These are phyloP conservation scores for Colletotrichum somersetense DNA, from an alignment of 2,329 filamentous ascomycete species.

Conservation along the genomic window DNA sequence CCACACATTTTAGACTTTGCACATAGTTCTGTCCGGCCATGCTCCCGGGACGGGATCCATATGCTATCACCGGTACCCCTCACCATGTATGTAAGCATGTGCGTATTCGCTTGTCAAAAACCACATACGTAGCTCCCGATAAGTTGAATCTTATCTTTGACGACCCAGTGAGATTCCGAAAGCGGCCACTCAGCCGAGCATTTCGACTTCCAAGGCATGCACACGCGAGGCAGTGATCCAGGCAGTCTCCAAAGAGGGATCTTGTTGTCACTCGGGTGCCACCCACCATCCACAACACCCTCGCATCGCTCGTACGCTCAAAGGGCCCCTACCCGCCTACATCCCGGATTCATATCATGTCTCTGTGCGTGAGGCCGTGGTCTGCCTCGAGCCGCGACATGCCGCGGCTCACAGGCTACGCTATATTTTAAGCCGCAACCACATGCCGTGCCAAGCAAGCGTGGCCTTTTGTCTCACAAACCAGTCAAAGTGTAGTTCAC, in stretches of 20 bases:
- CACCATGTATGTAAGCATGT: not conserved
- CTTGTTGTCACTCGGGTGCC: too few species aligned
- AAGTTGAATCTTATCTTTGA: too few species aligned
- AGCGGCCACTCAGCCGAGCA: slow-evolving; percentile 10
- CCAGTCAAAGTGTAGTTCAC: slow-evolving; percentile 25
- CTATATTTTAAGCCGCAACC: slow-evolving; percentile 11
- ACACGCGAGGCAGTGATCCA: not conserved
- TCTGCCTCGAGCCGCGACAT: slow-evolving; percentile 22
- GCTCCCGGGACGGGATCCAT: not conserved
- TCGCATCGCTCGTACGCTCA: slow-evolving; percentile 25
- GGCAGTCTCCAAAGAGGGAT: not conserved
- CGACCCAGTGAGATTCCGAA: not conserved
- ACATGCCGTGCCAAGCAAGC: slow-evolving; percentile 27
- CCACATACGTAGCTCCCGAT: not conserved
- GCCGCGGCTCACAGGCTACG: not conserved
- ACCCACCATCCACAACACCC: not conserved
- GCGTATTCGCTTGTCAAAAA: slow-evolving; percentile 7
- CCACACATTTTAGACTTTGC: slow-evolving; percentile 2
- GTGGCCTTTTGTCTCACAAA: slow-evolving; percentile 22
- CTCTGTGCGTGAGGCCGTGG: slow-evolving; percentile 23
- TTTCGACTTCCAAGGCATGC: not conserved
- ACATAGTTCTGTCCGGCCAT: slow-evolving; percentile 3
- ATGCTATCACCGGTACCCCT: not conserved
- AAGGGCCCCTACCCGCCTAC: slow-evolving; percentile 22
- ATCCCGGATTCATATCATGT: slow-evolving; percentile 22